Conservation (phyloP, 768 basidiomycete species). For the Tulasnella sp. region DNA sequence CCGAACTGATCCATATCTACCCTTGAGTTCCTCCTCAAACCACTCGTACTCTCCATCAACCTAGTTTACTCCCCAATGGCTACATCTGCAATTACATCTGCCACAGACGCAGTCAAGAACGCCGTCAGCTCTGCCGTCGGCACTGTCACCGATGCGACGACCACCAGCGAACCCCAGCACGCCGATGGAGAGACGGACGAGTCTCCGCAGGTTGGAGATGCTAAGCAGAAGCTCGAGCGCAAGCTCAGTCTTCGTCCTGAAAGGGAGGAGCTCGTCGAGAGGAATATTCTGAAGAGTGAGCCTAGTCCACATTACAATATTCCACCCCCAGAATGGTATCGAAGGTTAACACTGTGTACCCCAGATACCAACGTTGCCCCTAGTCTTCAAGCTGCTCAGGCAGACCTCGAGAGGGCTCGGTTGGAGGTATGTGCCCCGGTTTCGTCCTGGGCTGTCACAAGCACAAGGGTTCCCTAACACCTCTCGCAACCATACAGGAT, state of each 20-base stretch:
- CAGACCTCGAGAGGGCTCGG: slow-evolving; percentile 62
- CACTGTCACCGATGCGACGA: neutral
- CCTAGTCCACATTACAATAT: slow-evolving; percentile 4
- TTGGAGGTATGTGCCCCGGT: slow-evolving; percentile 55
- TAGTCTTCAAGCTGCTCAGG: slow-evolving; percentile 61
- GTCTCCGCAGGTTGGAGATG: slow-evolving; percentile 4
- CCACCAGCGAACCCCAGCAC: neutral
- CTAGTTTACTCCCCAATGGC: neutral
- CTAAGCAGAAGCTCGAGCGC: slow-evolving; percentile 53
- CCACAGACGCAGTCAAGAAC: slow-evolving; percentile 8
- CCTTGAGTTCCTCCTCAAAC: neutral
- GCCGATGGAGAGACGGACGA: slow-evolving; percentile 16
- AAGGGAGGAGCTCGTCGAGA: slow-evolving; percentile 64
- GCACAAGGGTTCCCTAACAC: neutral
- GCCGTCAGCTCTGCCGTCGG: slow-evolving; percentile 4
- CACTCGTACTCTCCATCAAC: neutral
- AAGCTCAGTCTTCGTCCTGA: slow-evolving; percentile 58
- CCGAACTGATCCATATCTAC: slow-evolving; percentile 24
- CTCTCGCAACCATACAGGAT: slow-evolving; percentile 50
- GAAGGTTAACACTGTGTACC: neutral
- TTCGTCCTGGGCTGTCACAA: neutral
- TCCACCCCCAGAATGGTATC: neutral
- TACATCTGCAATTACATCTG: neutral
- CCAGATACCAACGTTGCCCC: slow-evolving; percentile 68
- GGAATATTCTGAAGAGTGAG: slow-evolving; percentile 66